Evolutionary conservation across 345 rosid genomes (phyloP).

Genomic region (Carallia brachiata): DNA sequence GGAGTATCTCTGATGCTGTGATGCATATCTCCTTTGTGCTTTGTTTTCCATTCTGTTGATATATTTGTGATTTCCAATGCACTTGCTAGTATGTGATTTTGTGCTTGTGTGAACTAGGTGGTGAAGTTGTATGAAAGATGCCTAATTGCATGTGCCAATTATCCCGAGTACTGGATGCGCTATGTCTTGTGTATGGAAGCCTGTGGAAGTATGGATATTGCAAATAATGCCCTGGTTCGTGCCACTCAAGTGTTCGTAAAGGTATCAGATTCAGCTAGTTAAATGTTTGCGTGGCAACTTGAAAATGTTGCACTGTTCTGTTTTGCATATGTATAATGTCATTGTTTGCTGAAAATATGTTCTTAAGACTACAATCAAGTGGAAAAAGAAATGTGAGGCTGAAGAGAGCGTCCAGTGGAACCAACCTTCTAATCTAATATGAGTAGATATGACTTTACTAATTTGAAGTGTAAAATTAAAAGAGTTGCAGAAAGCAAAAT

Average conservation of each 20-base stretch:
- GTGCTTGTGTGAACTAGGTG: conserved; percentile 50
- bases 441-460: too few species aligned
- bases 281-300: background rate
- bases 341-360: background rate
- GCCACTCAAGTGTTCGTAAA: conserved; percentile 95
- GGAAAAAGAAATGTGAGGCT: background rate
- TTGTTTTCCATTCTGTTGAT: conserved; percentile 36
- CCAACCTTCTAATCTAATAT: background rate
- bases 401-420: background rate
- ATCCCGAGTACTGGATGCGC: conserved; percentile 90
- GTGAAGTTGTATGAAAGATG: conserved; percentile 95
- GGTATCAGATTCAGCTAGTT: conserved; percentile 42
- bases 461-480: background rate
- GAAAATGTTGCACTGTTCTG: background rate
- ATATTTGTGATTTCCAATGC: conserved; percentile 3
- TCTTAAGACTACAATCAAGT: background rate
- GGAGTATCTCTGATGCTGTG: conserved; percentile 89
- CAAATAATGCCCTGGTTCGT: conserved; percentile 82
- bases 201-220: conserved; percentile 79
- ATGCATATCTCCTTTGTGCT: conserved; percentile 71
- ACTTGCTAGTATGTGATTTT: conserved; percentile 19
- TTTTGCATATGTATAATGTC: background rate
- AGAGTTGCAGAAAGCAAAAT: background rate
- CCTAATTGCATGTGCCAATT: conserved; percentile 91
- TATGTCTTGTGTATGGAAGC: conserved; percentile 81